phyloP scores from a whole-genome alignment of 176 grass and related monocot genomes.

The Musa acuminata region DNA sequence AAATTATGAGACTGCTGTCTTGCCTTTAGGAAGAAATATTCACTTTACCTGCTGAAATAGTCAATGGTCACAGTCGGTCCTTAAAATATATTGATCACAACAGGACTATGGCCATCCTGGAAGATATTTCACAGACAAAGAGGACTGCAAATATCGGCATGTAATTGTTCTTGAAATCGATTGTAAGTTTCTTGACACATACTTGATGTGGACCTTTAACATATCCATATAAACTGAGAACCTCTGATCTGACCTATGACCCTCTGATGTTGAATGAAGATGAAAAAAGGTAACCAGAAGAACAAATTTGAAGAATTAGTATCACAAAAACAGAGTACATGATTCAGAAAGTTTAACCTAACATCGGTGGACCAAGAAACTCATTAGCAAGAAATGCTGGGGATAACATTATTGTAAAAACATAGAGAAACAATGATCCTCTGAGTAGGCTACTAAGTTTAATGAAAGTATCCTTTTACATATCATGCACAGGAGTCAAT shows the following conservation, averaged over 20 bases:
- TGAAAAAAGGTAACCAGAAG: background rate
- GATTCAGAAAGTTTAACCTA: background rate
- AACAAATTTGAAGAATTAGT: background rate
- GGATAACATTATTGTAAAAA: background rate
- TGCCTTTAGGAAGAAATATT: background rate
- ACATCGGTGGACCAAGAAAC: background rate
- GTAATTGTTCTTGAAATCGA: background rate
- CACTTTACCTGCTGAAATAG: background rate
- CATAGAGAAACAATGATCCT: background rate
- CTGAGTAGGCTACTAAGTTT: background rate
- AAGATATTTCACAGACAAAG: background rate
- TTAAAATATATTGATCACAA: too few species aligned
- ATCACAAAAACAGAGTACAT: background rate
- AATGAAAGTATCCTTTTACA: background rate
- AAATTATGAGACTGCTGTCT: background rate
- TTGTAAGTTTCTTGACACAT: background rate
- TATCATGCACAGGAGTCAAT: background rate
- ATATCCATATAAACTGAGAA: background rate
- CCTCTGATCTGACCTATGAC: background rate
- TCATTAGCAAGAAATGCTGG: background rate
- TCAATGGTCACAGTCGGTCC: background rate
- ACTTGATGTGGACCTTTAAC: background rate
- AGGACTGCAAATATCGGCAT: background rate
- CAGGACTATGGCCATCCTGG: background rate
- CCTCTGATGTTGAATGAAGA: background rate